phyloP scores from a whole-genome alignment of 768 basidiomycete species.

The Leccinum subgranulosum region DNA sequence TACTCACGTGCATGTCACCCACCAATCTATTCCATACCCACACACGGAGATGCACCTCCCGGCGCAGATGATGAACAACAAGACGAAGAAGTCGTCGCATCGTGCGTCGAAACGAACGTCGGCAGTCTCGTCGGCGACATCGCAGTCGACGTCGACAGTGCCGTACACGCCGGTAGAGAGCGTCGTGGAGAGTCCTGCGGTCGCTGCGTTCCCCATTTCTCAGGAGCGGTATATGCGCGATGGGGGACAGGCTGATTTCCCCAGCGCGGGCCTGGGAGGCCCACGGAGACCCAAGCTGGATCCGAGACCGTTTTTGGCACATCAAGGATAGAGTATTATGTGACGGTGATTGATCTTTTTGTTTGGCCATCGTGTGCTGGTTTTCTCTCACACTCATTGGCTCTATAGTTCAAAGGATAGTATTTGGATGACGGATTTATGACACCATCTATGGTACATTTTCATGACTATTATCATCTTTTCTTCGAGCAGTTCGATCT shows the following conservation, averaged over 20 bases:
- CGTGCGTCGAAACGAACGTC: constrained; percentile 32
- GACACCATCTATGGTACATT: not conserved
- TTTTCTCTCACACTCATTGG: not conserved
- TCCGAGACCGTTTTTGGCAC: constrained; percentile 40
- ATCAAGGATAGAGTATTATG: constrained; percentile 7
- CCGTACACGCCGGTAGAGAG: constrained; percentile 36
- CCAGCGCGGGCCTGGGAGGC: constrained; percentile 38
- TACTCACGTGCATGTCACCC: constrained; percentile 22
- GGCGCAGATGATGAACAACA: constrained; percentile 11
- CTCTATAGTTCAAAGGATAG: not conserved
- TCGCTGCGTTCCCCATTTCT: constrained; percentile 25
- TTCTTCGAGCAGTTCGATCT: not conserved
- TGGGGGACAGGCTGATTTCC: constrained; percentile 28
- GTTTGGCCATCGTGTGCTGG: not conserved
- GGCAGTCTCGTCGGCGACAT: constrained; percentile 38
- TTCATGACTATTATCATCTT: not conserved
- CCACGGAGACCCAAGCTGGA: constrained; percentile 33
- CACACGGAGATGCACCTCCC: constrained; percentile 29
- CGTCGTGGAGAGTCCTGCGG: constrained; percentile 25
- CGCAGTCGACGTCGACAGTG: constrained; percentile 47
- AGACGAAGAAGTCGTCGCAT: constrained; percentile 8
- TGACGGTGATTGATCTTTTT: not conserved
- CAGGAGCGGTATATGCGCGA: constrained; percentile 33
- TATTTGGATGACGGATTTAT: not conserved
- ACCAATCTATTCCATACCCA: constrained; percentile 26